Percentiles rank a stretch among this genome's conserved stretches.
Evolutionary conservation across 2,329 filamentous ascomycete genomes (phyloP).

Genomic region (Gliomastix tumulicola): DNA sequence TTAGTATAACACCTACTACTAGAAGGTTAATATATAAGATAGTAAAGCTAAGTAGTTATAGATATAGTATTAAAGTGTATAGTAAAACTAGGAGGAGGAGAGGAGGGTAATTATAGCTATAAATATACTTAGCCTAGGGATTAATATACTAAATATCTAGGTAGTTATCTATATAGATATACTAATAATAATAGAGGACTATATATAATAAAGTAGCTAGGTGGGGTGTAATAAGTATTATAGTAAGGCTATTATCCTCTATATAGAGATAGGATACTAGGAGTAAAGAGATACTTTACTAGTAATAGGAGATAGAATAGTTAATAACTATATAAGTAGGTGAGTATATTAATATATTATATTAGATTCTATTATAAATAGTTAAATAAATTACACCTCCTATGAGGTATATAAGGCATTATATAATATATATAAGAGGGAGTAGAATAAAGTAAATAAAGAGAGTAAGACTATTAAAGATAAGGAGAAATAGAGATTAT

Average conservation of each 20-base stretch:
- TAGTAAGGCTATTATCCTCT: neutral
- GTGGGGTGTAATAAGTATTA: neutral
- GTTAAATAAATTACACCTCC: neutral
- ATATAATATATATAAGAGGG: neutral
- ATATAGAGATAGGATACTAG: too few relatives aligned
- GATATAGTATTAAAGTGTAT: neutral
- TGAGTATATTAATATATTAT: neutral
- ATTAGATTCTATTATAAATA: neutral
- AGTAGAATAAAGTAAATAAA: neutral
- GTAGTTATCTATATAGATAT: neutral
- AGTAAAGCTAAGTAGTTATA: neutral
- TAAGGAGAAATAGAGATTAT: neutral
- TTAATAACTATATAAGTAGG: neutral
- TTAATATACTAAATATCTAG: too few relatives aligned
- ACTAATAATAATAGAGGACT: neutral
- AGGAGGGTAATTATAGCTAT: neutral
- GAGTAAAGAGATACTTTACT: too few relatives aligned
- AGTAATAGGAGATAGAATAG: too few relatives aligned
- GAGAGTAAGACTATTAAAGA: neutral
- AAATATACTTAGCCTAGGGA: neutral
- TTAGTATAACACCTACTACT: neutral
- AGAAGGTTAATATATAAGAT: neutral
- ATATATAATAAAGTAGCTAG: neutral
- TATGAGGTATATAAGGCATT: neutral
- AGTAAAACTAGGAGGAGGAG: neutral